These are phyloP conservation scores for Globisporangium iwayamae DNA, from an alignment of 352 stramenopile genomes.

Conservation along the genomic window DNA sequence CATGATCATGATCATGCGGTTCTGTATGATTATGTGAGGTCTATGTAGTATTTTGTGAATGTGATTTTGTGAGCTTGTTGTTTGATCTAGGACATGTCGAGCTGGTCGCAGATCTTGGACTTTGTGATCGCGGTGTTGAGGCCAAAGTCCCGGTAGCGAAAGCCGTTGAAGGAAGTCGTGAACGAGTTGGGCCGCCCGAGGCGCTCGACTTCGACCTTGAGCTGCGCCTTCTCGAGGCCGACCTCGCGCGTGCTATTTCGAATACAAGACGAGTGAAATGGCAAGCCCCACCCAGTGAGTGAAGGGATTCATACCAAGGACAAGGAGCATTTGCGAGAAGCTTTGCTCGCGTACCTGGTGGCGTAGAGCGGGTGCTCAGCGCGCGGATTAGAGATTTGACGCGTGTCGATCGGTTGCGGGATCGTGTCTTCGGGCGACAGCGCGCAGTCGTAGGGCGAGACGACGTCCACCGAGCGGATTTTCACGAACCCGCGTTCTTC, in stretches of 20 bases:
- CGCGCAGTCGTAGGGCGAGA: constrained; percentile 44
- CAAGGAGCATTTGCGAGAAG: background rate
- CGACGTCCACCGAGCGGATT: constrained; percentile 52
- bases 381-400: constrained; percentile 54
- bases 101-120: constrained; percentile 75
- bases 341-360: constrained; percentile 38
- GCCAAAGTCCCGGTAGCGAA: constrained; percentile 79
- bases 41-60: background rate
- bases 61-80: background rate
- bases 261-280: background rate
- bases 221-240: constrained; percentile 66
- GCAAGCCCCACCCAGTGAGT: background rate
- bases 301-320: background rate
- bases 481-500: constrained; percentile 45
- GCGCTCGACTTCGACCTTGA: constrained; percentile 69
- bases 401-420: constrained; percentile 48
- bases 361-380: constrained; percentile 66
- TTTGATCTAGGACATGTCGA: constrained; percentile 29
- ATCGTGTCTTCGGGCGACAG: constrained; percentile 53
- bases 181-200: constrained; percentile 67
- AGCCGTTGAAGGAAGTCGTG: constrained; percentile 84
- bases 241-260: constrained; percentile 44
- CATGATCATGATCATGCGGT: background rate
- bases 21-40: background rate
- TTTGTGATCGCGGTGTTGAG: constrained; percentile 79